A percentile compares a stretch with the other conserved stretches of the same genome.
phyloP scores from a whole-genome alignment of 1,139 yeast species.

The Kurtzmaniella quercitrusa region DNA sequence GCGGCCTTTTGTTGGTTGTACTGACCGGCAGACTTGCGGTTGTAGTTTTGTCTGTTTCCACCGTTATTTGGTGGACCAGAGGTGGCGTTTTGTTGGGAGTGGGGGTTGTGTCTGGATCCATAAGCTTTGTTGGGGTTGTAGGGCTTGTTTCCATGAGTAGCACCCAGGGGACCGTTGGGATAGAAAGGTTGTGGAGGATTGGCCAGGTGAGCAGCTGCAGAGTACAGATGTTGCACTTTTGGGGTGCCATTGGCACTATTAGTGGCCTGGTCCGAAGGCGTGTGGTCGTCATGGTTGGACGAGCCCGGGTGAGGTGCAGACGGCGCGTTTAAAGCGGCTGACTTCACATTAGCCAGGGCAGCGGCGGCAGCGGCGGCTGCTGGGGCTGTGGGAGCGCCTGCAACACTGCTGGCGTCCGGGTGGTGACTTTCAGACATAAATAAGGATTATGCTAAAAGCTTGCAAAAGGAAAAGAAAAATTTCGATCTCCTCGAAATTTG shows the following conservation, averaged over 20 bases:
- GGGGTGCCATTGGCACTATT: not conserved
- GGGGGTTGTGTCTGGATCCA: conserved; percentile 8
- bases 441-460: conserved; percentile 2
- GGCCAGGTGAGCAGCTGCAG: not conserved
- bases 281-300: not conserved
- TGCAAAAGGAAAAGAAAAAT: conserved; percentile 5
- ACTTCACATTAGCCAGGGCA: not conserved
- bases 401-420: conserved; percentile 5
- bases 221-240: not conserved
- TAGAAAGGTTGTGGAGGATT: not conserved
- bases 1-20: not conserved
- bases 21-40: not conserved
- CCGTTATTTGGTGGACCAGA: not conserved
- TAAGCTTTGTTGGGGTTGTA: not conserved
- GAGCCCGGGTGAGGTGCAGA: conserved; percentile 3
- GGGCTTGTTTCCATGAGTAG: not conserved
- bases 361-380: not conserved
- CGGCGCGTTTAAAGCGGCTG: conserved; percentile 1
- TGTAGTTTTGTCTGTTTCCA: not conserved
- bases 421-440: conserved; percentile 8
- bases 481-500: conserved; percentile 7
- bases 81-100: conserved; percentile 8
- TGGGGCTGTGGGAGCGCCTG: conserved; percentile 1
- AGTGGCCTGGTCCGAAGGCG: not conserved
- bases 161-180: conserved; percentile 1